Evolutionary conservation across 768 basidiomycete genomes (phyloP), one percentile per base, ranked within the genome.

Genomic region (Calvatia gigantea): DNA sequence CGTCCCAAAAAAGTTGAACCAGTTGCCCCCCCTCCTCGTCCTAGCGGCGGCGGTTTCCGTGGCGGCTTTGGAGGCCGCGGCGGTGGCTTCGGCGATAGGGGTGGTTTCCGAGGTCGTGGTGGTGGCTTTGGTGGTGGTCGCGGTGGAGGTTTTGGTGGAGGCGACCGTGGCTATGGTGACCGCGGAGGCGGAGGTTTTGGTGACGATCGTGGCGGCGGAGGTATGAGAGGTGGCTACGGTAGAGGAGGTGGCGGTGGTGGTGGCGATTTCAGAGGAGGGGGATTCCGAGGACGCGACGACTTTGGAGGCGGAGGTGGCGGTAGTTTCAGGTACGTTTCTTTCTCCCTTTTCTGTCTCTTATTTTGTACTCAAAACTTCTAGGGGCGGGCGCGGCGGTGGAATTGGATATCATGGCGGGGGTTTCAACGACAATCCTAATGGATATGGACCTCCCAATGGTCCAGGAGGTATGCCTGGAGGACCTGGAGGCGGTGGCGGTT

Each of bases 1-100:
- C 82, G 96, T 57, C 94, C 95, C 17, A 98, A 98, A 69, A 85
- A 85, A 3, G 83, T 82, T 0, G 82, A 81, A 54, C 70, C 76
- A n/a, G 60, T 71, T 17, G 63, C 72, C 8, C 61, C 67, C 4
- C 62, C 70, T 11, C 66, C 73, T 32, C 65, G 73, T 55, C 73
- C 76, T 14, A n/a, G 49, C 33, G 27, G 48, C 9, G 46, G 75
- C 44, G 71, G 74, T 19, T 45, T 54, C 43, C 29, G 75, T 43
- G 69, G 76, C 35, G 56, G 64, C 19, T 66, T 69, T 37, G 72
- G 81, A 9, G 72, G 78, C 2, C 70, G 71, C 25, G 67, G 76
- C 29, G 73, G 77, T 17, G 73, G 74, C 4, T 78, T 79, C 51
- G 75, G 78, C 25, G 75, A 74, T 11, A 69, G 80, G 43, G 75